Evolutionary conservation across 305 asterid species (phyloP).

Genomic region (Ruellia speciosa): DNA sequence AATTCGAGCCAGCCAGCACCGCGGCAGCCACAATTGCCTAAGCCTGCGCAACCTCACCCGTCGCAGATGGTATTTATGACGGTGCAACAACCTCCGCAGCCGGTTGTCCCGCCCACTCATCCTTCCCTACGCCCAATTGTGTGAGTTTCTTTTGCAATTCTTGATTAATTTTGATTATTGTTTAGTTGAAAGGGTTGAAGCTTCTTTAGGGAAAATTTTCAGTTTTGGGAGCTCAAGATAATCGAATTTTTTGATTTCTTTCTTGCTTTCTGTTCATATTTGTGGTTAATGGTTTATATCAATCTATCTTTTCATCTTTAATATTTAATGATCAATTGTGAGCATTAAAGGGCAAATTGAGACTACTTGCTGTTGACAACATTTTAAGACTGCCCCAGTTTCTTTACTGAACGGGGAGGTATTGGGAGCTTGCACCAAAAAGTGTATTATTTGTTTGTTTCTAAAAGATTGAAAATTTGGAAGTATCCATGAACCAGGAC

Average conservation of each 20-base stretch:
- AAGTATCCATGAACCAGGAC: not conserved
- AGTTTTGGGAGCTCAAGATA: constrained; percentile 13
- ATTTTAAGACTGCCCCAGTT: not conserved
- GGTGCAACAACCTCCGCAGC: constrained; percentile 41
- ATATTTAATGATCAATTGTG: not conserved
- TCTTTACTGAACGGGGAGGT: not conserved
- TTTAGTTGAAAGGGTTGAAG: not conserved
- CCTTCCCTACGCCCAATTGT: constrained; percentile 40
- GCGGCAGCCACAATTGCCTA: constrained; percentile 28
- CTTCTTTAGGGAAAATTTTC: not conserved
- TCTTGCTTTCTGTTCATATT: not conserved
- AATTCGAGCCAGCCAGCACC: constrained; percentile 26
- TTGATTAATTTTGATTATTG: constrained; percentile 3
- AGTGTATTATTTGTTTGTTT: not conserved
- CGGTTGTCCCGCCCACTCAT: constrained; percentile 33
- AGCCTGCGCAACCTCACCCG: constrained; percentile 24
- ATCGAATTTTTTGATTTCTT: constrained; percentile 4
- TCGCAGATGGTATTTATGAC: constrained; percentile 38
- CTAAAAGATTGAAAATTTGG: not conserved
- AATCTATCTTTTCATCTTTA: constrained; percentile 14
- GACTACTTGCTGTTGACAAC: not conserved
- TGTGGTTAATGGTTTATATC: not conserved
- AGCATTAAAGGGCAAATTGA: not conserved
- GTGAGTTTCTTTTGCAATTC: constrained; percentile 37
- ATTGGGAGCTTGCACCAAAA: not conserved